Conservation (phyloP, 805 yeast species). For the Komagataella mondaviorum region DNA sequence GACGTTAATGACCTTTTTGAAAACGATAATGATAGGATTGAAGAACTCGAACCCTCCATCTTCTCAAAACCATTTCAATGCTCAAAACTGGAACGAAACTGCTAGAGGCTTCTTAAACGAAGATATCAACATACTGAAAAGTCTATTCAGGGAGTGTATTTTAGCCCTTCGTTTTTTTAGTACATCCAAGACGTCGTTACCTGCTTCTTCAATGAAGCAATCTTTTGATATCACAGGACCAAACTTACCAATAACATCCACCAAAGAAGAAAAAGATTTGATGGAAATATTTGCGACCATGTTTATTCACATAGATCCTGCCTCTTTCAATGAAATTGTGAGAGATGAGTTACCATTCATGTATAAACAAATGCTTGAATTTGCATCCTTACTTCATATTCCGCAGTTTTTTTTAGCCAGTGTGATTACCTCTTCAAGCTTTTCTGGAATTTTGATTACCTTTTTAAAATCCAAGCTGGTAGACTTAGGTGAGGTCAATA, state of each 20-base stretch:
- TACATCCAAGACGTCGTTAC: conserved; percentile 32
- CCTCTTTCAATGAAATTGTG: conserved; percentile 88
- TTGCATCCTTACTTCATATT: conserved; percentile 76
- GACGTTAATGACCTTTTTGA: conserved; percentile 78
- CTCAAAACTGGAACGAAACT: conserved; percentile 66
- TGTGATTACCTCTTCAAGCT: conserved; percentile 88
- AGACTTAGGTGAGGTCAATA: conserved; percentile 71
- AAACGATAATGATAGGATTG: conserved; percentile 80
- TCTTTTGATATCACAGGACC: conserved; percentile 65
- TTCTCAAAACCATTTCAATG: conserved; percentile 29
- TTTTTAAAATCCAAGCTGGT: conserved; percentile 63
- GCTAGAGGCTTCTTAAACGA: conserved; percentile 78
- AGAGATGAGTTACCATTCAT: conserved; percentile 67
- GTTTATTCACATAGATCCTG: conserved; percentile 87
- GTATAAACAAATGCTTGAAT: conserved; percentile 66
- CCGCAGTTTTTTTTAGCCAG: conserved; percentile 92
- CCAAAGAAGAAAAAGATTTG: conserved; percentile 87
- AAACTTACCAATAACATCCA: conserved; percentile 70
- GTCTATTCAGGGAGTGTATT: conserved; percentile 74
- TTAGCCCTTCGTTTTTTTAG: conserved; percentile 68
- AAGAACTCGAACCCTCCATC: conserved; percentile 86
- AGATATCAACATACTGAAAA: conserved; percentile 66
- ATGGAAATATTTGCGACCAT: conserved; percentile 94
- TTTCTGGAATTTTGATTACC: conserved; percentile 69
- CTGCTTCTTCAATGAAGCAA: conserved; percentile 17